Percentiles rank a stretch among this genome's conserved stretches.
Conservation (phyloP, 1,284 basidiomycete species). For the Cutaneotrichosporon sp. region DNA sequence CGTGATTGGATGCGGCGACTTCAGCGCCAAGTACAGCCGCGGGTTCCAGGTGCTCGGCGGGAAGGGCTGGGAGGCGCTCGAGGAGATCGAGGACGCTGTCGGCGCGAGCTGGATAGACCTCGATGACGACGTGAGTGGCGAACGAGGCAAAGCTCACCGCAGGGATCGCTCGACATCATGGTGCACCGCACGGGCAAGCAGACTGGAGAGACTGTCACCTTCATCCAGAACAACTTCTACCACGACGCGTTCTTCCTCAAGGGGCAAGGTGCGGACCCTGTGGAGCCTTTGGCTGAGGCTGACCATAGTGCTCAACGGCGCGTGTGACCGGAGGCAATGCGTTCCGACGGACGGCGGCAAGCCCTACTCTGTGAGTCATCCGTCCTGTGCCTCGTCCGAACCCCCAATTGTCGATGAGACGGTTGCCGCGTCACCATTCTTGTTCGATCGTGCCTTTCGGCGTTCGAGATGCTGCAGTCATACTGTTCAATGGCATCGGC, state of each 20-base stretch:
- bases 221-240: constrained; percentile 97
- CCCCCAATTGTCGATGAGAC: neutral
- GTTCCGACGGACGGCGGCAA: constrained; percentile 62
- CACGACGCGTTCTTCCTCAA: constrained; percentile 99
- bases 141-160: constrained; percentile 4
- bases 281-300: neutral
- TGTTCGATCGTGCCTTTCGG: neutral
- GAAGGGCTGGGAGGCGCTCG: constrained; percentile 63
- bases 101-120: constrained; percentile 84
- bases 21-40: constrained; percentile 53
- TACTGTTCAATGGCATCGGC: neutral
- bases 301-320: constrained; percentile 79
- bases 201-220: constrained; percentile 59
- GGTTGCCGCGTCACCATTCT: neutral
- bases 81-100: constrained; percentile 72
- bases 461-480: neutral
- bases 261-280: constrained; percentile 68
- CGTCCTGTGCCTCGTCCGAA: neutral
- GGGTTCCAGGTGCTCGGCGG: constrained; percentile 68
- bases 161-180: constrained; percentile 92
- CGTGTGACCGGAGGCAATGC: constrained; percentile 76
- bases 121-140: constrained; percentile 84
- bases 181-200: constrained; percentile 77
- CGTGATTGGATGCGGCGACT: constrained; percentile 37
- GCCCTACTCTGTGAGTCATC: constrained; percentile 68